Evolutionary conservation across 2,329 filamentous ascomycete species (phyloP).

Genomic region (Pseudocercospora ulei): DNA sequence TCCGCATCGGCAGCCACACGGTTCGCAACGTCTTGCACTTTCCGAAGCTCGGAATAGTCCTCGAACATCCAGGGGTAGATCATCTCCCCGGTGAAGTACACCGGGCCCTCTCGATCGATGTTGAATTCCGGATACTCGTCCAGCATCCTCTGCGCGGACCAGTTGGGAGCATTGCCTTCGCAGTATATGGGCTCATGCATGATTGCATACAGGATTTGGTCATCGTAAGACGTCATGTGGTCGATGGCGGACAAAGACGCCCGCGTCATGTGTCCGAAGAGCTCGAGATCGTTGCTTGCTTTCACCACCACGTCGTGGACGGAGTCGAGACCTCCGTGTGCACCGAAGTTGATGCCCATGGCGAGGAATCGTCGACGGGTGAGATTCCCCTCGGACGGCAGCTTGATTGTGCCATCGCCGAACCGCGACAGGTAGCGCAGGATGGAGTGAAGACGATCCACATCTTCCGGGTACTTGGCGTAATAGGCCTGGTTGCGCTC

Average conservation of each 20-base stretch:
- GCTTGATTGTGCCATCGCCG: constrained; percentile 49
- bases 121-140: constrained; percentile 43
- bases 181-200: constrained; percentile 86
- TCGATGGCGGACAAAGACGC: constrained; percentile 63
- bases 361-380: constrained; percentile 67
- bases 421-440: constrained; percentile 52
- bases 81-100: constrained; percentile 89
- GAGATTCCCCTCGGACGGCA: constrained; percentile 64
- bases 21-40: constrained; percentile 59
- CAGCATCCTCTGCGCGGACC: constrained; percentile 62
- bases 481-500: constrained; percentile 73
- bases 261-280: constrained; percentile 65
- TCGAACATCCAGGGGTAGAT: constrained; percentile 78
- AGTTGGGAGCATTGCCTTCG: constrained; percentile 57
- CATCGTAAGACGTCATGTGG: constrained; percentile 58
- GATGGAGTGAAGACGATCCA: constrained; percentile 56
- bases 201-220: constrained; percentile 70
- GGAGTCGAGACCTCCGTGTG: constrained; percentile 63
- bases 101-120: constrained; percentile 41
- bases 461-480: constrained; percentile 72
- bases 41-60: constrained; percentile 63
- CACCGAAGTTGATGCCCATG: constrained; percentile 67
- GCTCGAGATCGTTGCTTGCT: constrained; percentile 61
- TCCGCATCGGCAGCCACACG: constrained; percentile 56
- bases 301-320: constrained; percentile 66